Percentiles rank a stretch among this genome's conserved stretches.
Conservation (phyloP, 768 basidiomycete species). For the Auriscalpium orientale region DNA sequence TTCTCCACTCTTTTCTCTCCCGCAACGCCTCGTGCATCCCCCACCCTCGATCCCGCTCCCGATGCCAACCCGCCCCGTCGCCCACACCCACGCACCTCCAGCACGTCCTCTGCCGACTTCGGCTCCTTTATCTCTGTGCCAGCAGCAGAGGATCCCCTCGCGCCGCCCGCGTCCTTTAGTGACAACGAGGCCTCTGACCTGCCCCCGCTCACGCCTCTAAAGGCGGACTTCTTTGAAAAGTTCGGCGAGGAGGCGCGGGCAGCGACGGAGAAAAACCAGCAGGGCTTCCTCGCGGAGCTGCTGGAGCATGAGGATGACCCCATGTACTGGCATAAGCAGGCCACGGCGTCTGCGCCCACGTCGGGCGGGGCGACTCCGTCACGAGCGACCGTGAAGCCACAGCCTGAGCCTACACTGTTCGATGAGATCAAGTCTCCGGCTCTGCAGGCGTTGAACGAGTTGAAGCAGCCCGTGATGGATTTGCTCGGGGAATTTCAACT, state of each 20-base stretch:
- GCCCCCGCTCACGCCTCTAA: slow-evolving; percentile 12
- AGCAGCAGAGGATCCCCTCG: slow-evolving; percentile 44
- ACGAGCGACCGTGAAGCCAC: slow-evolving; percentile 7
- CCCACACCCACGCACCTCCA: slow-evolving; percentile 5
- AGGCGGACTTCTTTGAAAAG: slow-evolving; percentile 46
- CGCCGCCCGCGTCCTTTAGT: background rate
- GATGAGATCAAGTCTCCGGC: background rate
- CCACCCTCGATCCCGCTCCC: slow-evolving; percentile 7
- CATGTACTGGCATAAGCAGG: slow-evolving; percentile 35
- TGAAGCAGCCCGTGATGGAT: background rate
- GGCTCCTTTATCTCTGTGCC: slow-evolving; percentile 56
- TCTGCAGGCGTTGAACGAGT: background rate
- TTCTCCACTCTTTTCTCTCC: slow-evolving; percentile 29
- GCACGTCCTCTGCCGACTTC: slow-evolving; percentile 32
- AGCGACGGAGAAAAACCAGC: slow-evolving; percentile 44
- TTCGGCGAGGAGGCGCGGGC: slow-evolving; percentile 52
- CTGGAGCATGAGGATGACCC: slow-evolving; percentile 65
- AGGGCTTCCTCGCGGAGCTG: slow-evolving; percentile 54
- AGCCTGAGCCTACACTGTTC: background rate
- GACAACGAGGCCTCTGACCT: background rate
- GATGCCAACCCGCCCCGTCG: background rate
- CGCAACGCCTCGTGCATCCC: slow-evolving; percentile 25
- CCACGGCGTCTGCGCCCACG: slow-evolving; percentile 2
- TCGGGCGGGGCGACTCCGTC: background rate
- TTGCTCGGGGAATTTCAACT: background rate